phyloP scores from a whole-genome alignment of 2,329 filamentous ascomycete genomes.

The Alternaria sp. region DNA sequence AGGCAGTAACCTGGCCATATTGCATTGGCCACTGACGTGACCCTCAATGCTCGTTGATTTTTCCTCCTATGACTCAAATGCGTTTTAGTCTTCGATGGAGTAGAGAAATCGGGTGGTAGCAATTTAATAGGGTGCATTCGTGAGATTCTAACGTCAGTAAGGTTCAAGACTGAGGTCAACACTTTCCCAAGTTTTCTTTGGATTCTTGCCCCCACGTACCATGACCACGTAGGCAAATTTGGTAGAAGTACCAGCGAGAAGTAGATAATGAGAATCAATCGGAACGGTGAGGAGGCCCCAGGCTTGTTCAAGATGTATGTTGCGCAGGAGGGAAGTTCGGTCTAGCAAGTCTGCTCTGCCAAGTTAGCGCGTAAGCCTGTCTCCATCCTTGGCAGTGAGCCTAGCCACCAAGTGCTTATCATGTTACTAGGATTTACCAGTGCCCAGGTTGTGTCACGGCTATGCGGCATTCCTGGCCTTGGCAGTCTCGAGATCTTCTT shows the following conservation, averaged over 20 bases:
- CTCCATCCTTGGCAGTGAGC: slow-evolving; percentile 11
- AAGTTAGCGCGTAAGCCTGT: slow-evolving; percentile 8
- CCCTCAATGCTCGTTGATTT: slow-evolving; percentile 29
- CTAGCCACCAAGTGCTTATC: slow-evolving; percentile 13
- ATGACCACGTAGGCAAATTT: slow-evolving; percentile 35
- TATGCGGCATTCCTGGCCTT: slow-evolving; percentile 16
- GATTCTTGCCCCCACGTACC: slow-evolving; percentile 31
- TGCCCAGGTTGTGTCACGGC: background rate
- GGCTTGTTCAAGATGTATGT: slow-evolving; percentile 3
- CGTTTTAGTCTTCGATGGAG: background rate
- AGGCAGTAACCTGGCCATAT: slow-evolving; percentile 65
- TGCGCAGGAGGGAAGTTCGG: slow-evolving; percentile 7
- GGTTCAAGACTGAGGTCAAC: slow-evolving; percentile 12
- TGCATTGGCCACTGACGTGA: slow-evolving; percentile 54
- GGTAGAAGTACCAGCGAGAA: slow-evolving; percentile 10
- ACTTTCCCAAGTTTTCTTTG: slow-evolving; percentile 25
- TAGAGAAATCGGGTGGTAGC: background rate
- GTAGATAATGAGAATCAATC: background rate
- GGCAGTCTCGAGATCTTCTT: slow-evolving; percentile 4
- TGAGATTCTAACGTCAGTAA: background rate
- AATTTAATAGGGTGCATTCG: background rate
- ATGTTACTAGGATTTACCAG: background rate
- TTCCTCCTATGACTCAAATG: slow-evolving; percentile 32
- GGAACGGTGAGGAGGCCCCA: background rate
- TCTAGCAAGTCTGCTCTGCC: slow-evolving; percentile 11